Evolutionary conservation across 1,139 yeast genomes (phyloP), one percentile per base, ranked within the genome.

Genomic region (Candida anutae): DNA sequence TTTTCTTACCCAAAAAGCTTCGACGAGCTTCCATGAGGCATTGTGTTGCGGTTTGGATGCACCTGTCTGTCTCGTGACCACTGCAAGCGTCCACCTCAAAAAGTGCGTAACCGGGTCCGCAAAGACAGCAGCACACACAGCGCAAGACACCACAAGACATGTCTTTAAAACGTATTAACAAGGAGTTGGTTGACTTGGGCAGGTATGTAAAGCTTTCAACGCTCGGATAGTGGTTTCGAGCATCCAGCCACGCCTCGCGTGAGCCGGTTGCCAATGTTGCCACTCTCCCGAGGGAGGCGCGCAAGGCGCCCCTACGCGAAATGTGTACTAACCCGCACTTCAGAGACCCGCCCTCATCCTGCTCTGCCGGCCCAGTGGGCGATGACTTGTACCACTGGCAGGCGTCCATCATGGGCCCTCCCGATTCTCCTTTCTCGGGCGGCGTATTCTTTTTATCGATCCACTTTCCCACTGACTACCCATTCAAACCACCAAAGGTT

Each of bases 351-450:
- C 98, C 98, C 50, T 84, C 97, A 35, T 87, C 96, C 28, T 93
- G 98, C 63, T 87, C 97, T 23, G 98, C 98, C 8, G 99, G 98
- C 28, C 99, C 99, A 48, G 94, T 85, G 28, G 96, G 96, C 32
- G 97, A 90, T 50, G 95, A 85, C 54, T 69, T 85, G 54, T 85
- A 79, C 65, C 94, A 84, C 69, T 85, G 95, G 95, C 95, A 85
- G 62, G 95, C 95, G 27, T 84, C 95, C 33, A 85, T 85, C 56
- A 82, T 85, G 90, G 95, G 95, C 26, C 95, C 95, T 27, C 72
- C 90, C 42, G 95, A 85, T 60, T 80, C 93, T 29, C 95, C 95
- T 43, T 85, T 84, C 48, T 84, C 94, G 29, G 93, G 93, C 42
- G 95, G 95, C 45, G 94, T 85, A 23, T 85, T 85, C 60, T 85